Evolutionary conservation across 106 monocot species (phyloP).

Genomic region (Dendrobium nobile): DNA sequence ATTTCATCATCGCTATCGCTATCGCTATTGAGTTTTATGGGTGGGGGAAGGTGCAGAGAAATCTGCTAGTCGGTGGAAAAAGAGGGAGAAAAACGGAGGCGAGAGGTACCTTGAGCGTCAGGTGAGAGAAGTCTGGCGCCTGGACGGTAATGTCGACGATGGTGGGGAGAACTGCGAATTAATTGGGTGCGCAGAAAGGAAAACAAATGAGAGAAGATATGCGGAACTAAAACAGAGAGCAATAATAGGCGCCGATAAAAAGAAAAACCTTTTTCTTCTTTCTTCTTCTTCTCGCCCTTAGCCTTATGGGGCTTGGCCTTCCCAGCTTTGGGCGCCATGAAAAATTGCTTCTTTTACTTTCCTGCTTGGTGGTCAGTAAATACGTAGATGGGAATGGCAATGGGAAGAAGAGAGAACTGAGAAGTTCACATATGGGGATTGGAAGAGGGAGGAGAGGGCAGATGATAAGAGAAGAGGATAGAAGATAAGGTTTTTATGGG

Average conservation of each 20-base stretch:
- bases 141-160: slow-evolving; percentile 75
- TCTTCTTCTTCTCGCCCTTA: slow-evolving; percentile 98
- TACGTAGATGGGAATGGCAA: no score
- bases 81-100: background rate
- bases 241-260: background rate
- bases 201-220: background rate
- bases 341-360: background rate
- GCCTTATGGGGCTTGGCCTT: slow-evolving; percentile 69
- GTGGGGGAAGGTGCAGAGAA: no score
- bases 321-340: slow-evolving; percentile 85
- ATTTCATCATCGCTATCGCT: no score
- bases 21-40: no score
- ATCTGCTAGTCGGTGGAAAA: no score
- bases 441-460: slow-evolving; percentile 4
- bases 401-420: background rate
- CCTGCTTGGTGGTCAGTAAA: background rate
- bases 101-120: slow-evolving; percentile 78
- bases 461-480: slow-evolving; percentile 3
- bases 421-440: background rate
- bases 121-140: slow-evolving; percentile 72
- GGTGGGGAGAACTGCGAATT: slow-evolving; percentile 72
- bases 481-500: slow-evolving; percentile 47
- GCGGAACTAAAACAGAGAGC: background rate
- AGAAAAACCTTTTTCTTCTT: slow-evolving; percentile 81
- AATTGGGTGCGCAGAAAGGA: background rate